Base-by-base conservation (phyloP, 371 early-diverging fungal genomes). In the Lichtheimia corymbifera region DNA sequence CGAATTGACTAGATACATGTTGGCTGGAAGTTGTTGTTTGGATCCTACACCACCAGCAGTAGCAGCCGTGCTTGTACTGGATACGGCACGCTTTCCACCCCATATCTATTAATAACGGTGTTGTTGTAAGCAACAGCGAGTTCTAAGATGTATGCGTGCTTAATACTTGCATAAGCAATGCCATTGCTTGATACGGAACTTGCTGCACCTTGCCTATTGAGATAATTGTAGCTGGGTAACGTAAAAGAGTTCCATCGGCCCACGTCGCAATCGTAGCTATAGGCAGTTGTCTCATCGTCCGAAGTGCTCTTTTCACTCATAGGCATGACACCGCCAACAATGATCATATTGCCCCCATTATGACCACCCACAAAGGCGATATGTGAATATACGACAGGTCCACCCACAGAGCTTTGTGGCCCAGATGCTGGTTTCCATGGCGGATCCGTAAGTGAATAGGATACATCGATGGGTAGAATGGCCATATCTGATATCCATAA, bases 401-500 rank as follows among this genome's bases (percentile, higher is more conserved):
- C 78, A 12, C 78, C 78, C 3, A 72, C 51, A 2, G 73, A 62
- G 18, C 41, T 62, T 53, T 77, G 78, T 2, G 74, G 70, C 0
- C 78, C 78, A 4, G 78, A 77, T 0, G 71, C 58, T 15, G 78
- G 59, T 56, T 64, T 70, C 78, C 78, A 77, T 50, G 74, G 74
- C 6, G 67, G 74, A 49, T 70, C 66, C 4, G 72, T 72, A 2
- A 77, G 50, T 13, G 66, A 30, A 35, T 66, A 77, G 0, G 68
- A 54, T 12, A 53, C 51, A 56, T 63, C 63, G 4, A 77, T 53
- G 1, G 74, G 74, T 20, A 77, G 43, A 47, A 77, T 70, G 20
- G 78, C 70, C 47, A 77, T 44, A 53, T 77, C 78, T 2, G 78
- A 72, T 27, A 74, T 55, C 70, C 72, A 72, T 22, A 66, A 57